A percentile compares a stretch with the other conserved stretches of the same genome.
phyloP scores from a whole-genome alignment of 2,329 filamentous ascomycete genomes.

The Trichophyton verrucosum region DNA sequence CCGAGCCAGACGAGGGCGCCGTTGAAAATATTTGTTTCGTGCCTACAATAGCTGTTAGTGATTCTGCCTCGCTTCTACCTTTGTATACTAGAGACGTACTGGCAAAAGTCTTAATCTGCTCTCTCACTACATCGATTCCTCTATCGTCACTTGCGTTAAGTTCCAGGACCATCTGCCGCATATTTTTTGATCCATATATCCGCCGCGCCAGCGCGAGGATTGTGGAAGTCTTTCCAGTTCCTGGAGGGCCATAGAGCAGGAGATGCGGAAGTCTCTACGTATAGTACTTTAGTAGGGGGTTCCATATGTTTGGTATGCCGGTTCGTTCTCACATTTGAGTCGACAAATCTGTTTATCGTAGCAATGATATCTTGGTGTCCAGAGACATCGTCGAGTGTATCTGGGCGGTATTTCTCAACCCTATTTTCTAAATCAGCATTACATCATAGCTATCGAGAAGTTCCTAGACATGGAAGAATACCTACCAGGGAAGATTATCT shows the following conservation, averaged over 20 bases:
- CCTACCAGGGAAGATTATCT: slow-evolving; percentile 82
- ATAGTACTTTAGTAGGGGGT: not conserved
- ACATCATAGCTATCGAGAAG: slow-evolving; percentile 11
- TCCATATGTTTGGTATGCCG: not conserved
- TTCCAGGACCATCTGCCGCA: slow-evolving; percentile 97
- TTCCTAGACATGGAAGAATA: not conserved
- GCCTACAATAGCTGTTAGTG: slow-evolving; percentile 18
- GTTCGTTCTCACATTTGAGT: slow-evolving; percentile 54
- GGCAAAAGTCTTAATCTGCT: slow-evolving; percentile 99
- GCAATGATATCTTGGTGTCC: slow-evolving; percentile 95
- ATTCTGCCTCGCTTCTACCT: not conserved
- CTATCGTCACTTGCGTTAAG: slow-evolving; percentile 94
- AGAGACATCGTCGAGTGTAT: slow-evolving; percentile 79
- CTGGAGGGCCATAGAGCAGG: slow-evolving; percentile 89
- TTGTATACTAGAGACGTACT: slow-evolving; percentile 36
- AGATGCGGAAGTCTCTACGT: slow-evolving; percentile 72
- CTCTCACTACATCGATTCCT: slow-evolving; percentile 92
- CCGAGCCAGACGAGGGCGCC: slow-evolving; percentile 35
- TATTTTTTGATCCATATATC: slow-evolving; percentile 84
- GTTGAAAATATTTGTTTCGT: slow-evolving; percentile 95
- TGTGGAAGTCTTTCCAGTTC: slow-evolving; percentile 95
- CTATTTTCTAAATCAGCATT: slow-evolving; percentile 31
- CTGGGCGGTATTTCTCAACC: slow-evolving; percentile 95
- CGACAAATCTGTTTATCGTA: slow-evolving; percentile 95
- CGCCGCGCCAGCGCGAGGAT: slow-evolving; percentile 82